Base-by-base conservation (phyloP, 805 yeast genomes). In the Candida qinlingensis region DNA sequence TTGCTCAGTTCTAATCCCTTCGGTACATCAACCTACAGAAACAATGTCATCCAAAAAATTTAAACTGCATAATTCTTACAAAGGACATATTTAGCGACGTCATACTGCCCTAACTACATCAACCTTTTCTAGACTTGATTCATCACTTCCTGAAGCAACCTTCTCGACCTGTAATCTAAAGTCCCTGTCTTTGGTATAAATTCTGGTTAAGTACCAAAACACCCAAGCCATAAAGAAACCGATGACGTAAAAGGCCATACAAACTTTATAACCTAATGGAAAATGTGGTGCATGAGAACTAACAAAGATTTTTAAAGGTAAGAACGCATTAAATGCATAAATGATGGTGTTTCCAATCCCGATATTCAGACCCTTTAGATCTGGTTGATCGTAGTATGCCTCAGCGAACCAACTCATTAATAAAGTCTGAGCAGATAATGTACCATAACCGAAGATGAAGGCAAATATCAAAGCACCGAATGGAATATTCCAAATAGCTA, bases 321-420 rank as follows among this genome's bases (percentile, higher is more conserved):
- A 19, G 25, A 38, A 46, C 3, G 49, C 46, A 33, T 38, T 42
- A n/a, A 46, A 42, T 13, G 40, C 9, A 10, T 46, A 38, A 7
- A 34, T 29, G 5, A 38, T 10, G 13, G 45, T 38, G 26, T 46
- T 45, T 9, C 43, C 49, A 13, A 38, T 2, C 4, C 37, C 49
- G 4, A 46, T 34, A 19, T 38, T 37, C 12, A 41, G 6, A 33
- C 39, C 31, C 28, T 39, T 46, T 7, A 46, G 11, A 42, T 47
- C 46, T 4, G 41, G 31, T 30, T 33, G 34, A 38, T 42, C 43
- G 12, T 42, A 34, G 12, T 30, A 42, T 3, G 39, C 31, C 34
- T 46, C 43, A 34, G 49, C 45, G 28, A 42, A 42, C 42, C 46
- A 46, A 19, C 35, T n/a, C 38, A 42, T 39, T 3, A 26, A 4